Conservation (phyloP, 2,329 filamentous ascomycete species). For the Colletotrichum destructivum region DNA sequence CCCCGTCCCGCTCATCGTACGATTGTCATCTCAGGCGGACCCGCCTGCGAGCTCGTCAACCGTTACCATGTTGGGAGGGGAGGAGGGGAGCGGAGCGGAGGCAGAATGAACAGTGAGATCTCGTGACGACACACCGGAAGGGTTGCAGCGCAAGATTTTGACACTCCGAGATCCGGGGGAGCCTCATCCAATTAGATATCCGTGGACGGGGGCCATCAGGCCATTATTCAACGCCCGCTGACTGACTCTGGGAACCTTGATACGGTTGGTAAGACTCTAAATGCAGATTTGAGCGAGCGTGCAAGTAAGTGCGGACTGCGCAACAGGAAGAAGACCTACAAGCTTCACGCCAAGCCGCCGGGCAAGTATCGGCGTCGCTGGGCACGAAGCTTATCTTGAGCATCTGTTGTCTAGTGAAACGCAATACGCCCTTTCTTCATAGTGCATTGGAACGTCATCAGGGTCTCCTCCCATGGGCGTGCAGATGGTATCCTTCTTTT, state of each 20-base stretch:
- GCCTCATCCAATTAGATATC: not conserved
- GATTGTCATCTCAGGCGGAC: constrained; percentile 12
- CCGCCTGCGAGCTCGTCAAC: not conserved
- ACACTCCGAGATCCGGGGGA: constrained; percentile 7
- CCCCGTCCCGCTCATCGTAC: constrained; percentile 27
- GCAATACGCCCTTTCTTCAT: not conserved
- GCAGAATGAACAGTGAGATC: not conserved
- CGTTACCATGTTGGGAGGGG: not conserved
- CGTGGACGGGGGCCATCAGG: not conserved
- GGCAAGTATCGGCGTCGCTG: constrained; percentile 12
- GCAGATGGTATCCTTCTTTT: constrained; percentile 2
- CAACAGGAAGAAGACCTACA: constrained; percentile 16
- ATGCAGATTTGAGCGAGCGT: not conserved
- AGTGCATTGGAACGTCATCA: not conserved
- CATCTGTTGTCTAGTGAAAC: constrained; percentile 2
- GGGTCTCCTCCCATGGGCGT: not conserved
- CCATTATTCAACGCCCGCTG: no score
- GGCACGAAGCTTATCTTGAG: constrained; percentile 34
- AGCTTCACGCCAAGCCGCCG: constrained; percentile 38
- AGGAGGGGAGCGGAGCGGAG: no score
- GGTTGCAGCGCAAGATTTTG: not conserved
- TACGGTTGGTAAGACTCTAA: no score
- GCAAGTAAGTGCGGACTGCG: not conserved
- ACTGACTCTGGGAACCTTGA: no score
- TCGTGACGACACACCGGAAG: not conserved